These are phyloP conservation scores for Nicotiana paniculata DNA, from an alignment of 257 asterid species.

Conservation along the genomic window DNA sequence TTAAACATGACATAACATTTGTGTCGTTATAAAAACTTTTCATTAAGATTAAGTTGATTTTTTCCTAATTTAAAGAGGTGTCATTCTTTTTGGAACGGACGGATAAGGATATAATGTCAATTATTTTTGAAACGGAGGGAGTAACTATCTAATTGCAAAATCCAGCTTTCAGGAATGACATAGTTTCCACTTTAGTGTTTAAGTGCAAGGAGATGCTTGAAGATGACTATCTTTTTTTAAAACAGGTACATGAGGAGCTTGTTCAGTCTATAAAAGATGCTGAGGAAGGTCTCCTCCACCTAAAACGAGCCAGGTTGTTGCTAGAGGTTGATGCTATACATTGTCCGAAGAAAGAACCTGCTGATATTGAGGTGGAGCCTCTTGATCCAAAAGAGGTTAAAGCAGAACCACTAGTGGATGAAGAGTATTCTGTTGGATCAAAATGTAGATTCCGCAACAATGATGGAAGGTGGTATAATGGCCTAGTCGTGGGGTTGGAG, in stretches of 20 bases:
- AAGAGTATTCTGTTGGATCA: conserved; percentile 58
- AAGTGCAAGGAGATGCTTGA: not conserved
- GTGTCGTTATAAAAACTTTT: too few relatives aligned
- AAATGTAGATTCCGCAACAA: conserved; percentile 86
- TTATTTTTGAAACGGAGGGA: too few relatives aligned
- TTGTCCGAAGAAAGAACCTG: conserved; percentile 24
- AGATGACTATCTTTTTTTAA: not conserved
- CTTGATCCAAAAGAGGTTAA: conserved; percentile 40
- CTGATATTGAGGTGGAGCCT: conserved; percentile 41
- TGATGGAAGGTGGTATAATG: conserved; percentile 91
- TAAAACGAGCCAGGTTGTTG: conserved; percentile 69
- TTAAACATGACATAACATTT: too few relatives aligned
- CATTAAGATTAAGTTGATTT: too few relatives aligned
- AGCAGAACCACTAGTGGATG: conserved; percentile 47
- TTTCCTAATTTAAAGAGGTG: too few relatives aligned
- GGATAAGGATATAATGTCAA: too few relatives aligned
- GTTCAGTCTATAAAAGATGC: conserved; percentile 66
- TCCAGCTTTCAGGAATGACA: not conserved
- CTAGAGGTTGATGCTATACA: conserved; percentile 62
- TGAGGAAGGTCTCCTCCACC: conserved; percentile 84
- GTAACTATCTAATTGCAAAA: not conserved
- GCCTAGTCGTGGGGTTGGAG: conserved; percentile 61
- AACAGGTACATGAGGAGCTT: conserved; percentile 70
- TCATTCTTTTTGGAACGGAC: too few relatives aligned
- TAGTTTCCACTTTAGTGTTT: not conserved